phyloP scores from a whole-genome alignment of 2,329 filamentous ascomycete species.

The Nigrospora sphaerica region DNA sequence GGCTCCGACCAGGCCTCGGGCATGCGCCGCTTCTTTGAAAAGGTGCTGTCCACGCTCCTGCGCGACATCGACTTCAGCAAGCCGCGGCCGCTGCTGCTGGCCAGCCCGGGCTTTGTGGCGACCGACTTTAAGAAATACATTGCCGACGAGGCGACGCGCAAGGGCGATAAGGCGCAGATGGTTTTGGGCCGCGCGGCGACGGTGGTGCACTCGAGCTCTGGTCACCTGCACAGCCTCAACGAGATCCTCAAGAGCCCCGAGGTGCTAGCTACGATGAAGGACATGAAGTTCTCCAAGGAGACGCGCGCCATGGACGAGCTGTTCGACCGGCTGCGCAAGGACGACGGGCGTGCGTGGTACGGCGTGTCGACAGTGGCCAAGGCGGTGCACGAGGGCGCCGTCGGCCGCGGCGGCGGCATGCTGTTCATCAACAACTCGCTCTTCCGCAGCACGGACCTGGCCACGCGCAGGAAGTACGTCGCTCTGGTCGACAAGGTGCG shows the following conservation, averaged over 20 bases:
- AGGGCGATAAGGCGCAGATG: conserved; percentile 62
- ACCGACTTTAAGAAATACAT: conserved; percentile 71
- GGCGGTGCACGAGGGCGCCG: conserved; percentile 80
- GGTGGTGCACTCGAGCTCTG: conserved; percentile 78
- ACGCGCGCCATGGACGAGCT: conserved; percentile 81
- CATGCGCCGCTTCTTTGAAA: conserved; percentile 71
- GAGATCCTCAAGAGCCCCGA: conserved; percentile 80
- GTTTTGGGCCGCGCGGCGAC: conserved; percentile 54
- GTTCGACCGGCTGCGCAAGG: conserved; percentile 66
- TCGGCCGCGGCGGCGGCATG: conserved; percentile 78
- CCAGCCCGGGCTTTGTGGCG: conserved; percentile 84
- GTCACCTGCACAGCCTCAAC: conserved; percentile 79
- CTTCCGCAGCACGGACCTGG: conserved; percentile 77
- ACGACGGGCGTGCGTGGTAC: conserved; percentile 89
- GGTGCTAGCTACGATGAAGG: conserved; percentile 68
- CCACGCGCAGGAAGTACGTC: conserved; percentile 73
- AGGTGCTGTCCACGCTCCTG: conserved; percentile 66
- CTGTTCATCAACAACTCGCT: conserved; percentile 81
- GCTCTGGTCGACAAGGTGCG: conserved; percentile 81
- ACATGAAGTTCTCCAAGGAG: conserved; percentile 84
- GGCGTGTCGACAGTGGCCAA: conserved; percentile 74
- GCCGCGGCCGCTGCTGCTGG: conserved; percentile 70
- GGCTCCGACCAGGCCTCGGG: conserved; percentile 62
- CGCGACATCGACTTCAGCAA: conserved; percentile 69
- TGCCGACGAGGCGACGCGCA: conserved; percentile 49